phyloP scores from a whole-genome alignment of 176 grass and related monocot species.

The Cenchrus fungigraminus region DNA sequence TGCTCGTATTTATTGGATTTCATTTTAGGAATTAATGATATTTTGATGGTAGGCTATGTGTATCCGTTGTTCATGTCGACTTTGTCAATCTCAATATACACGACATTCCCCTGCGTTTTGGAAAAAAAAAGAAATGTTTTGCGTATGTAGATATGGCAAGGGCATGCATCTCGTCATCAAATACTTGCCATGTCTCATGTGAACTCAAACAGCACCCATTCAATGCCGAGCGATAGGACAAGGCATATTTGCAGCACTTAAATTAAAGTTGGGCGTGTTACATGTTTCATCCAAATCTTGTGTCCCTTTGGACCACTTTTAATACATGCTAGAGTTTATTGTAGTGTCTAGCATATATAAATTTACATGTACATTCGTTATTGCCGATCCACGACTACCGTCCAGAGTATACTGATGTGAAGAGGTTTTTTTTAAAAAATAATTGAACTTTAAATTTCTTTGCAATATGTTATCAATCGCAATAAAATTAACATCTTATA shows the following conservation, averaged over 20 bases:
- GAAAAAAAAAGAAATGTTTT: too few relatives aligned
- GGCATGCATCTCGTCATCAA: background rate
- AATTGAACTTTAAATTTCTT: background rate
- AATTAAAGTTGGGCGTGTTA: background rate
- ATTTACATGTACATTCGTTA: too few relatives aligned
- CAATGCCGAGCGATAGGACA: conserved; percentile 7
- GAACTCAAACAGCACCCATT: background rate
- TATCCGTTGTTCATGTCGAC: too few relatives aligned
- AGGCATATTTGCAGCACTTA: background rate
- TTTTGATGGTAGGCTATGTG: too few relatives aligned
- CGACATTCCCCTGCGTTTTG: too few relatives aligned
- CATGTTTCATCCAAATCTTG: conserved; percentile 18
- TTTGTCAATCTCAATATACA: too few relatives aligned
- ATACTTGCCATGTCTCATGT: background rate
- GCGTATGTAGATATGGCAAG: too few relatives aligned
- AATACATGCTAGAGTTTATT: background rate
- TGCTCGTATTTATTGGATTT: too few relatives aligned
- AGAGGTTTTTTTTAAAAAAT: too few relatives aligned
- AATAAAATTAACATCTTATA: background rate
- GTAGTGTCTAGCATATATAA: background rate
- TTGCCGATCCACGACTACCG: too few relatives aligned
- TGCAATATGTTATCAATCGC: background rate
- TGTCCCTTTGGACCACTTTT: background rate
- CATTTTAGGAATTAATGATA: too few relatives aligned
- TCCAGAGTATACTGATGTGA: too few relatives aligned